Evolutionary conservation across 2,329 filamentous ascomycete species (phyloP), one percentile per base, ranked within the genome.

Genomic region (Neofusicoccum cordaticola): DNA sequence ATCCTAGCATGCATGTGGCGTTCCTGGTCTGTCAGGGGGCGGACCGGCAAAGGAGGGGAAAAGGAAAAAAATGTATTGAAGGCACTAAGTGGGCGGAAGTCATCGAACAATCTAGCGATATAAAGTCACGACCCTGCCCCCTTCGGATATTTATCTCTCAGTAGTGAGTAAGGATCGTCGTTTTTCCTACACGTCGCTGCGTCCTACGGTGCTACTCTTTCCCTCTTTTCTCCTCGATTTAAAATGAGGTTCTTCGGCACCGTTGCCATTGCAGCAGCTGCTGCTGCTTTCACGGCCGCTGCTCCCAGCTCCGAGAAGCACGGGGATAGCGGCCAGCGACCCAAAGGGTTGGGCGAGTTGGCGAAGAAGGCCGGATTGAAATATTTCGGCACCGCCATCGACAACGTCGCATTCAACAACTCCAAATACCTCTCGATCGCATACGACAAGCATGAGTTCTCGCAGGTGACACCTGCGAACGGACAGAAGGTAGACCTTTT

Each of bases 391-490:
- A 85, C 86, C 1, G 87, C 88, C 1, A 85, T 86, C 47, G 85
- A 90, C 72, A 83, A 82, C 45, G 72, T 74, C 2, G 82, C 85
- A 67, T 73, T 85, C 41, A 79, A 76, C 50, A 85, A 90, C 74
- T 71, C 75, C 12, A 70, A 80, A 34, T 91, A 90, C 73, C 76
- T 82, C 17, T 73, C 77, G 19, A 84, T 88, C 66, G 77, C 88
- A 47, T 81, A 80, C 67, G 78, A 88, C 72, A 77, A 71, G 7
- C 76, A 78, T 52, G 86, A 89, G 70, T 90, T 90, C 69, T 88
- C 88, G 37, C 83, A 87, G 73, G 80, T 89, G 31, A 89, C 87
- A 0, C 86, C 87, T 0, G 85, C 84, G 56, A 90, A 90, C 72
- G 82, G 83, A 2, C 84, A 87, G 73, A 86, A 86, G 72, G 76